Percentiles rank a stretch among this genome's conserved stretches.
These are phyloP conservation scores for Oryza longistaminata DNA, from an alignment of 176 grass and related monocot species.

Conservation along the genomic window DNA sequence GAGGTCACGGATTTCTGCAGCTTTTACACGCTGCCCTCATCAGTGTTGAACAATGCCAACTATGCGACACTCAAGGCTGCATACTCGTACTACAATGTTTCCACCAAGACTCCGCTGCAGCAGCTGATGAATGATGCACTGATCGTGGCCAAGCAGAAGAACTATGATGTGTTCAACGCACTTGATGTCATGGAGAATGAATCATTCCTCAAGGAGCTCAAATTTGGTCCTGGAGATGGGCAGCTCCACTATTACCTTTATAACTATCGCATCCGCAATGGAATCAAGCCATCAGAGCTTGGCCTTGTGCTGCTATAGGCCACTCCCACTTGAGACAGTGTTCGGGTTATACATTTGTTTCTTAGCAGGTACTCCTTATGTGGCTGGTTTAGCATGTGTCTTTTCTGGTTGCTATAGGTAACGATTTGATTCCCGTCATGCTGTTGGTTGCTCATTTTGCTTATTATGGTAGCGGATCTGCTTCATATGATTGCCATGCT, in stretches of 20 bases:
- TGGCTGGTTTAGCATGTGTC: constrained; percentile 19
- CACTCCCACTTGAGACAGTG: constrained; percentile 1
- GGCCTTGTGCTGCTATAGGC: constrained; percentile 89
- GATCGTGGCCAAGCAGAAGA: constrained; percentile 88
- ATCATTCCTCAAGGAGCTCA: constrained; percentile 85
- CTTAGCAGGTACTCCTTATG: constrained; percentile 39
- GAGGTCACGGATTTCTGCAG: constrained; percentile 98
- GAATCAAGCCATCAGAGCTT: constrained; percentile 81
- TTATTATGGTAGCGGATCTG: constrained; percentile 40
- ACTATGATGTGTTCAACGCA: constrained; percentile 97
- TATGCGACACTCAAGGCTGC: constrained; percentile 82
- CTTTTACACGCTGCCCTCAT: constrained; percentile 91
- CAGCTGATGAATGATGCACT: constrained; percentile 97
- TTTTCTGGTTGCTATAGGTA: constrained; percentile 32
- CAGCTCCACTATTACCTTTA: constrained; percentile 99
- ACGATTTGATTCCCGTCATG: constrained; percentile 31
- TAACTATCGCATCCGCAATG: constrained; percentile 75
- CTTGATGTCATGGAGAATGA: constrained; percentile 98
- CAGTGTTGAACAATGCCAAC: constrained; percentile 89
- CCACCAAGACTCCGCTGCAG: constrained; percentile 77
- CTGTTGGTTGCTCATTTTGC: constrained; percentile 53
- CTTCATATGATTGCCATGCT: constrained; percentile 29
- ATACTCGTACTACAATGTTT: constrained; percentile 95
- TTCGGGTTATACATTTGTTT: constrained; percentile 26
- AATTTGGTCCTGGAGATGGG: constrained; percentile 96